These are phyloP conservation scores for Daucus carota DNA, from an alignment of 129 eudicot genomes.

Conservation along the genomic window DH1_v3.0 NC_030382.2:40071501-40072000, in stretches of 20 bases:
- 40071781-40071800: constrained; percentile 35
- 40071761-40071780: constrained; percentile 86
- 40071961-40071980: constrained; percentile 98
- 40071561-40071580: neutral
- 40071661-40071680: constrained; percentile 48
- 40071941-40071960: constrained; percentile 97
- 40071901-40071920: constrained; percentile 73
- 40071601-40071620: neutral
- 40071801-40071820: neutral
- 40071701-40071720: constrained; percentile 99
- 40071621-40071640: neutral
- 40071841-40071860: constrained; percentile 27
- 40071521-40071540: neutral
- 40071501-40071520: neutral
- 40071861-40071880: constrained; percentile 91
- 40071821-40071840: neutral
- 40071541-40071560: neutral
- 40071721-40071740: constrained; percentile 92
- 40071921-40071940: constrained; percentile 93
- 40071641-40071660: neutral
- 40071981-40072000: constrained; percentile 88
- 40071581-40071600: neutral
- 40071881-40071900: constrained; percentile 92
- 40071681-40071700: constrained; percentile 67
- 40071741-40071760: constrained; percentile 64